phyloP scores from a whole-genome alignment of 140 eudicot species.

The Erigeron philadelphicus region DNA sequence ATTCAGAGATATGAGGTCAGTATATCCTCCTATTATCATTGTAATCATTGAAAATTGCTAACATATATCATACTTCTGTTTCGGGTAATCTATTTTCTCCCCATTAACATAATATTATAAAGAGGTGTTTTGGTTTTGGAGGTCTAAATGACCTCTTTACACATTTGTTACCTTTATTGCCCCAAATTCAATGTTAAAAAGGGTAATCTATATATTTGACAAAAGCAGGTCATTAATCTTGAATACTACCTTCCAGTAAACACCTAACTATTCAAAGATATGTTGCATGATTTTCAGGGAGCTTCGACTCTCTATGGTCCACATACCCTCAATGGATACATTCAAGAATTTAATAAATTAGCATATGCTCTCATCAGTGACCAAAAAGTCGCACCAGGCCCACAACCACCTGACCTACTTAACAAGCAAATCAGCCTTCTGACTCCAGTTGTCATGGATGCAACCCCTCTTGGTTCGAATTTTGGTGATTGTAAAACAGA shows the following conservation, averaged over 20 bases:
- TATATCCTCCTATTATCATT: not conserved
- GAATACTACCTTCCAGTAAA: no score
- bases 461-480: constrained; percentile 42
- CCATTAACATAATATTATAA: no score
- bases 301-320: constrained; percentile 59
- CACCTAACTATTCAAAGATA: not conserved
- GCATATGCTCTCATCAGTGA: constrained; percentile 35
- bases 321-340: constrained; percentile 49
- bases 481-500: constrained; percentile 43
- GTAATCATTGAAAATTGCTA: no score
- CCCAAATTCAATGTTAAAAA: not conserved
- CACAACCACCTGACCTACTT: constrained; percentile 52
- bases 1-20: constrained; percentile 53
- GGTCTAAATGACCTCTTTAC: not conserved
- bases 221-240: no score
- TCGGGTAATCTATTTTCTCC: no score
- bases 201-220: no score
- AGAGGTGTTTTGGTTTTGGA: no score
- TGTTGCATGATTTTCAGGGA: constrained; percentile 32
- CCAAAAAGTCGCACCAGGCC: constrained; percentile 35
- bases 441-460: constrained; percentile 42
- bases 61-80: no score
- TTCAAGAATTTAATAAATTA: constrained; percentile 48
- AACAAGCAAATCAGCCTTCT: constrained; percentile 52
- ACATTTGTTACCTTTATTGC: not conserved